Percentiles rank a stretch among this genome's conserved stretches.
Evolutionary conservation across 75 land plant genomes (phyloP).

Genomic region (Selaginella tamariscina): DNA sequence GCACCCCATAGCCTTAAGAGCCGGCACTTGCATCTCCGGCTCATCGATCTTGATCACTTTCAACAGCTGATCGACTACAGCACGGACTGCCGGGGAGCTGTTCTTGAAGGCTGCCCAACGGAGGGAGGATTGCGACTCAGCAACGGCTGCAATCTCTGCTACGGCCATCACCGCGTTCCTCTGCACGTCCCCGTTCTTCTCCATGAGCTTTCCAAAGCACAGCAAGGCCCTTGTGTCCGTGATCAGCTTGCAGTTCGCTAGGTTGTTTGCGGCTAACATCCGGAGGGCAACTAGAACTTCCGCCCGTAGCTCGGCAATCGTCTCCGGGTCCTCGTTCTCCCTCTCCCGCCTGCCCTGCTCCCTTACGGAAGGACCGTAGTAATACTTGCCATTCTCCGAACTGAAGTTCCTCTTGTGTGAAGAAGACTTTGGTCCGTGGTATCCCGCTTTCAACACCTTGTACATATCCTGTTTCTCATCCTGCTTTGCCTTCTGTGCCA

Average conservation of each 20-base stretch:
- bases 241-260: neutral
- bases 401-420: neutral
- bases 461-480: neutral
- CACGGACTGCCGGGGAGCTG: slow-evolving; percentile 1
- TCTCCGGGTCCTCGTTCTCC: neutral
- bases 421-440: neutral
- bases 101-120: slow-evolving; percentile 5
- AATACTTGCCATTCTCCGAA: neutral
- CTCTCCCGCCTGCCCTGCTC: neutral
- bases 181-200: slow-evolving; percentile 1
- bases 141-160: neutral
- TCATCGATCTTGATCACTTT: neutral
- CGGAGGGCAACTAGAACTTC: neutral
- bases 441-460: neutral
- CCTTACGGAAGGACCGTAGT: neutral
- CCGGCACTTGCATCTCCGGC: neutral
- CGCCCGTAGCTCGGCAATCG: neutral
- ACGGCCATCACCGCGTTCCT: slow-evolving; percentile 5
- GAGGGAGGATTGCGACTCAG: neutral
- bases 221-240: slow-evolving; percentile 10
- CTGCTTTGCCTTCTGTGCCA: neutral
- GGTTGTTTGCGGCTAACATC: neutral
- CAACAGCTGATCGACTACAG: neutral
- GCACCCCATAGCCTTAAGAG: slow-evolving; percentile 2
- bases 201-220: slow-evolving; percentile 2